Conservation (phyloP, 768 basidiomycete species). For the Suillus discolor region DNA sequence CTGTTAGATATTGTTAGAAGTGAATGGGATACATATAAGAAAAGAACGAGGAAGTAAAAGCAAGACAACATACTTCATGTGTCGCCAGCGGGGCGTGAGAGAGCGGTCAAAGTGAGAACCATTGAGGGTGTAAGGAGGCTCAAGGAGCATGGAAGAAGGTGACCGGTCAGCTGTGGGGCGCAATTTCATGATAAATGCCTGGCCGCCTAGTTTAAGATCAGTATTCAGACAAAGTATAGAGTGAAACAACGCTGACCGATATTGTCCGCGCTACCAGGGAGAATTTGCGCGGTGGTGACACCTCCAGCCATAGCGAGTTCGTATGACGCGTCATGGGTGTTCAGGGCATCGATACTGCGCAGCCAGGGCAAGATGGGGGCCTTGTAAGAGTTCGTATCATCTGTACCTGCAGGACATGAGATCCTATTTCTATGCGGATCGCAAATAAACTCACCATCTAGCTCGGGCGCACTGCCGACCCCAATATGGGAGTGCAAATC, state of each 20-base stretch:
- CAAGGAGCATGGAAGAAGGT: constrained; percentile 48
- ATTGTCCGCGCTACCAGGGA: constrained; percentile 46
- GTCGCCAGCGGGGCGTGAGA: constrained; percentile 28
- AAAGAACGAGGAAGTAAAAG: background rate
- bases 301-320: constrained; percentile 46
- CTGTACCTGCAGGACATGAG: constrained; percentile 35
- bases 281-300: constrained; percentile 47
- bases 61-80: constrained; percentile 26
- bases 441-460: constrained; percentile 26
- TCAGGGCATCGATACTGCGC: constrained; percentile 46
- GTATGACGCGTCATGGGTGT: constrained; percentile 46
- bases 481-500: constrained; percentile 53
- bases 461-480: constrained; percentile 37
- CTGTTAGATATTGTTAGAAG: constrained; percentile 18
- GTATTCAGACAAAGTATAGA: background rate
- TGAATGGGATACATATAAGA: background rate
- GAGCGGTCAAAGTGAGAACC: constrained; percentile 20
- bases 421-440: constrained; percentile 11
- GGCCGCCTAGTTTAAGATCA: constrained; percentile 38
- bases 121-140: constrained; percentile 49
- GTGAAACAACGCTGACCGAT: constrained; percentile 25
- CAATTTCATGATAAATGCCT: constrained; percentile 54
- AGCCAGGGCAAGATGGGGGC: constrained; percentile 69
- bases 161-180: constrained; percentile 48
- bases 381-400: constrained; percentile 59